phyloP scores from a whole-genome alignment of 192 early-diverging fungal species.

The Rhizoclosmatium sp. region DNA sequence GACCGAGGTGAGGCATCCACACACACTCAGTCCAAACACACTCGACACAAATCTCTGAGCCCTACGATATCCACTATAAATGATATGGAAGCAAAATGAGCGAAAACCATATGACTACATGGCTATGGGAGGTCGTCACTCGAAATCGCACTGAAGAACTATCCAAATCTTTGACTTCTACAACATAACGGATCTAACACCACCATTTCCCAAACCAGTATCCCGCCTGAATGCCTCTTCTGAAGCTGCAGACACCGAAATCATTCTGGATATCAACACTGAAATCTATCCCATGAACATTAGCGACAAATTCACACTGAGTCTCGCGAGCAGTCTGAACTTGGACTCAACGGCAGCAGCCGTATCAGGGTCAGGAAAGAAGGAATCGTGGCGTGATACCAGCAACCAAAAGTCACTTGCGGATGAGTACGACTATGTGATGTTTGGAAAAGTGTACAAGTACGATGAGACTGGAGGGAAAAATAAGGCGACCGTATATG shows the following conservation, averaged over 20 bases:
- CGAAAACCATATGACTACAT: too few relatives aligned
- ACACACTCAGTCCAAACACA: background rate
- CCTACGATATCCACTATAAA: too few relatives aligned
- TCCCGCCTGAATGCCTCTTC: conserved; percentile 83
- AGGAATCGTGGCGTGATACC: conserved; percentile 73
- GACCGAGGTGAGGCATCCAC: conserved; percentile 74
- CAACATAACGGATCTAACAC: background rate
- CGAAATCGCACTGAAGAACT: background rate
- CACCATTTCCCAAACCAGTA: conserved; percentile 55
- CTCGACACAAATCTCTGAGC: too few relatives aligned
- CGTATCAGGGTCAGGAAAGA: conserved; percentile 54
- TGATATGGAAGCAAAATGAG: too few relatives aligned
- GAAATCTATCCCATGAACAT: conserved; percentile 87
- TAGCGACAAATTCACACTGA: conserved; percentile 85
- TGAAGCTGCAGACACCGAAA: conserved; percentile 87
- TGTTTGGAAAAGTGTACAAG: conserved; percentile 97
- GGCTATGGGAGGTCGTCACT: too few relatives aligned
- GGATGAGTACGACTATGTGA: conserved; percentile 98
- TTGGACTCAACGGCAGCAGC: conserved; percentile 57
- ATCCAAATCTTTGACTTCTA: background rate
- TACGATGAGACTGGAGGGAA: conserved; percentile 83
- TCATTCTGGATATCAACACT: conserved; percentile 93
- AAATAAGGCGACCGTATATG: conserved; percentile 60
- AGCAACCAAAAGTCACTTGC: conserved; percentile 65
- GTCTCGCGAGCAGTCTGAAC: conserved; percentile 71